Evolutionary conservation across 2,329 filamentous ascomycete genomes (phyloP).

Genomic region (Claviceps africana): DNA sequence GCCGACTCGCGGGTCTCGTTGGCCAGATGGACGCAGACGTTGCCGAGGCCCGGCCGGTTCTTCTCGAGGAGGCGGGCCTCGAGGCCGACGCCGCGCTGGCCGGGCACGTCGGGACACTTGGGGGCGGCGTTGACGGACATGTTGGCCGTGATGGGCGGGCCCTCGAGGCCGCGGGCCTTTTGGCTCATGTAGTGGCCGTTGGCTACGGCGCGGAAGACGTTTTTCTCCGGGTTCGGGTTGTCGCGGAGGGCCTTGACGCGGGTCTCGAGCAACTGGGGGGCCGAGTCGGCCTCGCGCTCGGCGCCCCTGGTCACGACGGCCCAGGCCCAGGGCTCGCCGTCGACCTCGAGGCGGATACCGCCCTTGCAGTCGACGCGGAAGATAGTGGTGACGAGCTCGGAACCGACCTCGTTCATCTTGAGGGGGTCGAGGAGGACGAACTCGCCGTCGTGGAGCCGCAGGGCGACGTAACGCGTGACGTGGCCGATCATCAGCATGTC

Average conservation of each 20-base stretch:
- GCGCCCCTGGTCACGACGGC: no score
- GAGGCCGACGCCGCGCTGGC: neutral
- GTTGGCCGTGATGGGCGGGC: neutral
- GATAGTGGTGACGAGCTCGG: neutral
- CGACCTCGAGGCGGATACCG: neutral
- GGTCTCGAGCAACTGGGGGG: no score
- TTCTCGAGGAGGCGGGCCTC: neutral
- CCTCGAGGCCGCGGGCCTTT: neutral
- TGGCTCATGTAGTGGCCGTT: neutral
- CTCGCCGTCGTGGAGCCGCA: neutral
- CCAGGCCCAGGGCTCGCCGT: neutral
- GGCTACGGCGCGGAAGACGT: neutral
- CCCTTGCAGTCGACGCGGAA: conserved; percentile 1
- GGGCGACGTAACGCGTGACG: neutral
- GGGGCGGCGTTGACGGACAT: neutral
- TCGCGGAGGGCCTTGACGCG: neutral
- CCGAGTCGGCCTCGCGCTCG: neutral
- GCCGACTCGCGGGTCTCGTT: neutral
- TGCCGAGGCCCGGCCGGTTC: neutral
- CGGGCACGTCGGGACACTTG: neutral
- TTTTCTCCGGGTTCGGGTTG: neutral
- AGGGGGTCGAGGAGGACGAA: neutral
- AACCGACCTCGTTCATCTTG: no score
- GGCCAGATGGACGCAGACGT: neutral
- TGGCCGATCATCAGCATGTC: neutral